Percentiles rank a stretch among this genome's conserved stretches.
phyloP scores from a whole-genome alignment of 176 grass and related monocot species.

The Pontederia paniculata region DNA sequence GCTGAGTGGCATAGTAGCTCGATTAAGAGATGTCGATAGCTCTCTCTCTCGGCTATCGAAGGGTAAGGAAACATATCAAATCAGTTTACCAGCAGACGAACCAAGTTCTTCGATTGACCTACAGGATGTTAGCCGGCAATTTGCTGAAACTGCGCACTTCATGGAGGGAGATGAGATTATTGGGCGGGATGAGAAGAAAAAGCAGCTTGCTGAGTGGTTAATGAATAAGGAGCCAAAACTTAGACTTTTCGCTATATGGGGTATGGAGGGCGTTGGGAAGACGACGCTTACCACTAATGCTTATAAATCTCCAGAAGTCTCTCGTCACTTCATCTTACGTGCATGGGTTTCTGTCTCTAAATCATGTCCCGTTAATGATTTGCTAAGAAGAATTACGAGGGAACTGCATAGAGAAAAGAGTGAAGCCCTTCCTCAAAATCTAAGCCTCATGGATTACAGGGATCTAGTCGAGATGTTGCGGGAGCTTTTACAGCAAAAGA shows the following conservation, averaged over 20 bases:
- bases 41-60: not conserved
- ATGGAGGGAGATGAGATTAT: conserved; percentile 27
- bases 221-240: not conserved
- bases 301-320: conserved; percentile 19
- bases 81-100: not conserved
- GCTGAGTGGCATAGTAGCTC: conserved; percentile 3
- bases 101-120: not conserved
- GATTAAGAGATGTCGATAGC: not conserved
- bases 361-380: conserved; percentile 6
- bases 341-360: conserved; percentile 28
- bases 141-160: conserved; percentile 12
- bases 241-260: conserved; percentile 25
- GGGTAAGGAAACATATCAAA: not conserved
- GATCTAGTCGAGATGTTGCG: conserved; percentile 14
- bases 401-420: conserved; percentile 12
- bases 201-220: conserved; percentile 13
- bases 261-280: conserved; percentile 26
- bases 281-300: conserved; percentile 29
- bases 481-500: conserved; percentile 18
- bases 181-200: conserved; percentile 6
- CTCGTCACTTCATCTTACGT: conserved; percentile 19
- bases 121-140: conserved; percentile 15
- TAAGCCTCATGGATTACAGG: conserved; percentile 13
- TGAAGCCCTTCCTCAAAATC: conserved; percentile 13
- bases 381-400: conserved; percentile 22